A percentile compares a stretch with the other conserved stretches of the same genome.
phyloP scores from a whole-genome alignment of 257 asterid genomes.

The Solanum medicagineum region DNA sequence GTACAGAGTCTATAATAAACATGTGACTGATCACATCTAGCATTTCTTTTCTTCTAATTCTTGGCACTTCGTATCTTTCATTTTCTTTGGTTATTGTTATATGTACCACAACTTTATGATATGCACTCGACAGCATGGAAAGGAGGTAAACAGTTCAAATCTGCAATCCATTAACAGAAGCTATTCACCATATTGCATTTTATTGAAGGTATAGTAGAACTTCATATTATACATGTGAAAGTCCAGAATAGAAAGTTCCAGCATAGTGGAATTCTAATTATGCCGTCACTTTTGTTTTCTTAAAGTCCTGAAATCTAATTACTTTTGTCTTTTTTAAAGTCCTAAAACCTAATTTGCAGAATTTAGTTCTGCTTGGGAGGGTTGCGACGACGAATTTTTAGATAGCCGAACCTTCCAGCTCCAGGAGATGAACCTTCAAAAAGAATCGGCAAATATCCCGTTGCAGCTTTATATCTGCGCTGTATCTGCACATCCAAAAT shows the following conservation, averaged over 20 bases:
- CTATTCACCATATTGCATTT: neutral
- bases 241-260: neutral
- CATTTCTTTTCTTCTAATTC: neutral
- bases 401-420: constrained; percentile 84
- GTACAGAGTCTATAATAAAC: neutral
- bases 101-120: neutral
- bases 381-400: constrained; percentile 53
- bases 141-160: neutral
- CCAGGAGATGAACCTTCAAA: constrained; percentile 98
- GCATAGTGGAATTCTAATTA: neutral
- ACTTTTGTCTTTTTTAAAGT: neutral
- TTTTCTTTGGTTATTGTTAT: neutral
- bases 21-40: neutral
- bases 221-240: neutral
- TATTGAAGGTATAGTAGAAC: neutral
- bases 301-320: too few relatives aligned
- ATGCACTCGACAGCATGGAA: neutral
- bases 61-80: neutral
- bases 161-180: neutral
- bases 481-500: constrained; percentile 52
- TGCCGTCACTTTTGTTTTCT: neutral
- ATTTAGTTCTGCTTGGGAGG: constrained; percentile 1
- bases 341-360: neutral
- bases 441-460: constrained; percentile 62
- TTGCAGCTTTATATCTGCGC: constrained; percentile 62